Percentiles rank a stretch among this genome's conserved stretches.
Conservation (phyloP, 306 rosid genomes). For the Herpetospermum pedunculosum region DNA sequence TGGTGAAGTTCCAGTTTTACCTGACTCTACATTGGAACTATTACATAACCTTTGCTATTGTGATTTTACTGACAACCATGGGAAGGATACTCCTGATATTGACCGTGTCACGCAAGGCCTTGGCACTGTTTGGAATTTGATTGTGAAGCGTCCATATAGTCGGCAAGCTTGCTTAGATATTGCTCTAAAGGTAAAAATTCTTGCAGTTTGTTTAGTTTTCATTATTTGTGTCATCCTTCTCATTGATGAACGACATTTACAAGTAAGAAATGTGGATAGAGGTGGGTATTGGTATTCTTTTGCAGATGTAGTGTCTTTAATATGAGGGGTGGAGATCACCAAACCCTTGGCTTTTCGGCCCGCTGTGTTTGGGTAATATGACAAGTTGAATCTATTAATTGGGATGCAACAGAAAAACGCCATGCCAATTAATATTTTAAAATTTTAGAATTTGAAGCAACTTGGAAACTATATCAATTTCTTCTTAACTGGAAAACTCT, state of each 20-base stretch:
- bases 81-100: slow-evolving; percentile 60
- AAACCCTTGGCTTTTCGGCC: background rate
- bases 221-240: background rate
- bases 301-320: background rate
- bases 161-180: slow-evolving; percentile 76
- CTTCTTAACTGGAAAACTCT: too few species aligned
- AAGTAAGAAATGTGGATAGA: background rate
- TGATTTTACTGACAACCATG: slow-evolving; percentile 46
- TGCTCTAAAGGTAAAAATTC: slow-evolving; percentile 61
- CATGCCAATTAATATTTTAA: background rate
- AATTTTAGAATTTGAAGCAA: background rate
- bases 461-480: background rate
- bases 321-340: background rate
- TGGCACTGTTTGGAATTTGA: slow-evolving; percentile 94
- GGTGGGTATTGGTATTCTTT: background rate
- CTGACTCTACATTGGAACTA: slow-evolving; percentile 62
- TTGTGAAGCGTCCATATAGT: slow-evolving; percentile 77
- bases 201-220: background rate
- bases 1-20: slow-evolving; percentile 85
- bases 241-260: background rate
- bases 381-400: background rate
- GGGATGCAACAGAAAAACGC: background rate
- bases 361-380: background rate
- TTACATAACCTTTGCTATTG: slow-evolving; percentile 71
- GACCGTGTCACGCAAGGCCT: slow-evolving; percentile 98